Evolutionary conservation across 108 stramenopile species (phyloP), one percentile per base, ranked within the genome.

Genomic region (Cyclotella sp.): DNA sequence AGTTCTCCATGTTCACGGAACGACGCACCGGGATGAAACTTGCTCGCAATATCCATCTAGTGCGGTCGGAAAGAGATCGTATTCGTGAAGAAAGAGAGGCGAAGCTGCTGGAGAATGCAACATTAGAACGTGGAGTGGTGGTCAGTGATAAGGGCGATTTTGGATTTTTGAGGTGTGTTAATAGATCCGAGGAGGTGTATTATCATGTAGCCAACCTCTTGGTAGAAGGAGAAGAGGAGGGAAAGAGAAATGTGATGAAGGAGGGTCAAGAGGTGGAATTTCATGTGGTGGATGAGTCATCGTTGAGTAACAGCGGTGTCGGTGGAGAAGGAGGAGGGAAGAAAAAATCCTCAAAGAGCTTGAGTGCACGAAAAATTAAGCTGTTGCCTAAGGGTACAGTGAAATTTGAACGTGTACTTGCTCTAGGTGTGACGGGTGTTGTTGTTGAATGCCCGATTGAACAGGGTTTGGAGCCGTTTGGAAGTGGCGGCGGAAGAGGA

Each of bases 191-290:
- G 24, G 81, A 91, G 66, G 85, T 94, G 14, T 92, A 92, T 73
- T 94, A 87, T 73, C 91, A 92, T 73, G 71, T 84, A 60, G 87
- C 88, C 3, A 77, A 87, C 67, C 30, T 90, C 18, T 76, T 83
- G 28, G 61, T 63, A 2, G 75, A 82, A 30, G 87, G 54, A 63
- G 34, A 3, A 14, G 72, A 47, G 43, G 47, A 51, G 47, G 63
- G 65, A 30, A 26, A 63, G 28, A 34, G 13, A 30, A 52, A 26
- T 26, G 3, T n/a, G 28, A 24, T 53, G 63, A 39, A 39, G 65
- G 85, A 81, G 44, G 90, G 90, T 26, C 89, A 90, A 77, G 93
- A 90, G 54, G 69, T 94, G 75, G 81, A 92, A 72, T 94, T 92
- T 62, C 64, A 88, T 49, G 93, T 91, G 10, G 87, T 94, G 4